Conservation (phyloP, 768 basidiomycete species). For the Coprinopsis sp. region DNA sequence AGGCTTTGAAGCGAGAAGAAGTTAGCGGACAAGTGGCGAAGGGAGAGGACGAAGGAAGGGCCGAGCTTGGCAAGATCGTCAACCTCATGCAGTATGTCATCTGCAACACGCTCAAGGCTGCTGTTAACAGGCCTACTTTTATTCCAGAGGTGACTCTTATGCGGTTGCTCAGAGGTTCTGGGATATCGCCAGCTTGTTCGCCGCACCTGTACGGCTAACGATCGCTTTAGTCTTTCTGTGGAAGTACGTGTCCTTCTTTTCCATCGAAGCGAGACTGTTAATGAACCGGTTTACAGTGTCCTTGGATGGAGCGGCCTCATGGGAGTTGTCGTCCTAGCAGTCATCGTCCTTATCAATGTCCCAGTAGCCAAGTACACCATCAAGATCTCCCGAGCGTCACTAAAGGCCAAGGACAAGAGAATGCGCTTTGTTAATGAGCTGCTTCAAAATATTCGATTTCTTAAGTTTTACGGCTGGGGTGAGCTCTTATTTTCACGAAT, state of each 20-base stretch:
- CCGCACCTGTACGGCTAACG: conserved; percentile 56
- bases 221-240: conserved; percentile 72
- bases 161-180: conserved; percentile 69
- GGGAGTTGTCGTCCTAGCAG: conserved; percentile 59
- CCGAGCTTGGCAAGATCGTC: conserved; percentile 66
- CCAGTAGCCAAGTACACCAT: conserved; percentile 66
- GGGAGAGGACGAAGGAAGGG: conserved; percentile 34
- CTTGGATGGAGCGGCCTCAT: conserved; percentile 77
- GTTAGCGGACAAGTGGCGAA: conserved; percentile 42
- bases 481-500: conserved; percentile 11
- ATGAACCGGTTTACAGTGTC: conserved; percentile 37
- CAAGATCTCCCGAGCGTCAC: conserved; percentile 52
- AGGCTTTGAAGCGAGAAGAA: conserved; percentile 58
- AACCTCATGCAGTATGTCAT: conserved; percentile 67
- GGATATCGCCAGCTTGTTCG: conserved; percentile 64
- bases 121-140: conserved; percentile 5
- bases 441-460: conserved; percentile 66
- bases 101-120: conserved; percentile 4
- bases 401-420: conserved; percentile 61
- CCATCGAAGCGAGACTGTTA: background rate
- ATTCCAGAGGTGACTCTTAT: conserved; percentile 60
- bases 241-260: conserved; percentile 43
- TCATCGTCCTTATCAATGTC: conserved; percentile 61
- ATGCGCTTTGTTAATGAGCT: conserved; percentile 75
- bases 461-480: conserved; percentile 81